phyloP scores from a whole-genome alignment of 305 asterid genomes.

The Ruellia speciosa region DNA sequence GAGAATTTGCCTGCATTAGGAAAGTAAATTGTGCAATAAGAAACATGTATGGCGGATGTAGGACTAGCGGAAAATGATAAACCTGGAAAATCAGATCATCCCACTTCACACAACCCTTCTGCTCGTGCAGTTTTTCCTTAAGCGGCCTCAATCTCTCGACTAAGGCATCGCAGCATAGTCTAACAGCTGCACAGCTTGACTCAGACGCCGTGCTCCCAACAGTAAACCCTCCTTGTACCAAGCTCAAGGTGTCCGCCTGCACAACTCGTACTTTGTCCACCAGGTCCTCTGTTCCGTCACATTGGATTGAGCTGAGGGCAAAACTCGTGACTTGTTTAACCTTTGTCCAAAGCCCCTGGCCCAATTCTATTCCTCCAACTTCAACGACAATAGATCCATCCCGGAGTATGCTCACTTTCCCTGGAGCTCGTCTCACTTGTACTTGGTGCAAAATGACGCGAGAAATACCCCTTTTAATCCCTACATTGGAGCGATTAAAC shows the following conservation, averaged over 20 bases:
- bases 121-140: slow-evolving; percentile 37
- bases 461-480: slow-evolving; percentile 70
- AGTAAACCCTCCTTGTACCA: slow-evolving; percentile 70
- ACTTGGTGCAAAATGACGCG: slow-evolving; percentile 47
- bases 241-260: slow-evolving; percentile 64
- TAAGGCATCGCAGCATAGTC: slow-evolving; percentile 55
- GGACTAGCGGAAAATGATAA: not conserved
- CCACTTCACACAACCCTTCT: slow-evolving; percentile 50
- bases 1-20: slow-evolving; percentile 42
- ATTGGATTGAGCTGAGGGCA: slow-evolving; percentile 40
- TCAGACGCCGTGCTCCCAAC: slow-evolving; percentile 82
- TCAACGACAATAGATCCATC: slow-evolving; percentile 73
- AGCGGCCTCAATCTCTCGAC: slow-evolving; percentile 54
- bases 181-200: slow-evolving; percentile 72
- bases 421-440: slow-evolving; percentile 38
- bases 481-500: slow-evolving; percentile 37
- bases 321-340: slow-evolving; percentile 62
- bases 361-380: slow-evolving; percentile 73
- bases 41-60: not conserved
- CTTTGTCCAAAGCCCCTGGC: slow-evolving; percentile 85
- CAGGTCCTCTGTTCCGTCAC: slow-evolving; percentile 43
- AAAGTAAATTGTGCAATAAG: not conserved
- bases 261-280: slow-evolving; percentile 60
- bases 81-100: slow-evolving; percentile 53
- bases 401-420: slow-evolving; percentile 61